Conservation (phyloP, 352 stramenopile species). For the Pythium aquatile region DNA sequence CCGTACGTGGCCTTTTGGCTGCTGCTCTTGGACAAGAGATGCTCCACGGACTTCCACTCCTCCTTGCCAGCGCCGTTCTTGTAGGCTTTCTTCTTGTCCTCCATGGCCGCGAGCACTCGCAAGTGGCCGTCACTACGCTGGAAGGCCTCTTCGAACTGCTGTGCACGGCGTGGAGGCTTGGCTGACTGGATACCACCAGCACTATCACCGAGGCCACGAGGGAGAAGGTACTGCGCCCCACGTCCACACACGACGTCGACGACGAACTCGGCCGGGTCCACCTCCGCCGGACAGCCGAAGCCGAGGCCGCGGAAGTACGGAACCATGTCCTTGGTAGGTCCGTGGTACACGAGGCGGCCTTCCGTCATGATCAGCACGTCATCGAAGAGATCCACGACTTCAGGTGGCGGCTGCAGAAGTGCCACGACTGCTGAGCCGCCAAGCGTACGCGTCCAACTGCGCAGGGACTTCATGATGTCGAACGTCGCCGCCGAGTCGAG, state of each 20-base stretch:
- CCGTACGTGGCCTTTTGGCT: conserved; percentile 6
- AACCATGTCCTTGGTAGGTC: conserved; percentile 41
- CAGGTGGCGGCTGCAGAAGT: conserved; percentile 53
- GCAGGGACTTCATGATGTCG: conserved; percentile 77
- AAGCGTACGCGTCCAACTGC: conserved; percentile 33
- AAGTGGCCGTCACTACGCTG: conserved; percentile 22
- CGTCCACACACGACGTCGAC: conserved; percentile 38
- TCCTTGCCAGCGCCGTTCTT: conserved; percentile 38
- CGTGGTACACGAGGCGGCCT: conserved; percentile 87
- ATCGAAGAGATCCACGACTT: conserved; percentile 93
- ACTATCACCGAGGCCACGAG: background rate
- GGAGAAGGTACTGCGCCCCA: conserved; percentile 24
- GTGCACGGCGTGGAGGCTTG: conserved; percentile 19
- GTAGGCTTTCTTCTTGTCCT: conserved; percentile 18
- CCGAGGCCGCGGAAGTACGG: conserved; percentile 73
- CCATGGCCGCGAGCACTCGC: conserved; percentile 9
- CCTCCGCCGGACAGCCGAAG: conserved; percentile 33
- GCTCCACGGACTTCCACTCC: conserved; percentile 44
- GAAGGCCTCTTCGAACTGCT: conserved; percentile 34
- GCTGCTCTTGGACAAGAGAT: conserved; percentile 15
- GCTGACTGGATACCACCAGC: background rate
- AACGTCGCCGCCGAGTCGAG: conserved; percentile 89
- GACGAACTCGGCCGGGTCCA: conserved; percentile 37
- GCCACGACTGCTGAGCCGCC: conserved; percentile 37
- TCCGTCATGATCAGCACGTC: conserved; percentile 87